Evolutionary conservation across 2,329 filamentous ascomycete genomes (phyloP).

Genomic region (Colletotrichum scovillei): DNA sequence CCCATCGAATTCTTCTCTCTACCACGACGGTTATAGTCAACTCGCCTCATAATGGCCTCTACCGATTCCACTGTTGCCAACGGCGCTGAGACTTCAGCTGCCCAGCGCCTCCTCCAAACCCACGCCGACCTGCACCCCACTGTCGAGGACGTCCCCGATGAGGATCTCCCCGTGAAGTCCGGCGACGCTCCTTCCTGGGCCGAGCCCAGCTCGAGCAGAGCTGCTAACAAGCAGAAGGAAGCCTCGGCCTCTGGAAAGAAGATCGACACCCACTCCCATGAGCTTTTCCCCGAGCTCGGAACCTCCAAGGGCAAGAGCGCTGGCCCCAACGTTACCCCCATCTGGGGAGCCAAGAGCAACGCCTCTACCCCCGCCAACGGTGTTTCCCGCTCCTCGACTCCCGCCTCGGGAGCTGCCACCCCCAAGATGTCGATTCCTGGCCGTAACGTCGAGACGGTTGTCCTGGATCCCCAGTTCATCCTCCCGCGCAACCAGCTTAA

Average conservation of each 20-base stretch:
- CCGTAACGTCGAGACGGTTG: constrained; percentile 81
- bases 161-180: constrained; percentile 74
- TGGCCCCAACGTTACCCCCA: constrained; percentile 71
- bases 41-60: constrained; percentile 54
- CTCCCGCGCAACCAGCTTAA: constrained; percentile 82
- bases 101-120: constrained; percentile 73
- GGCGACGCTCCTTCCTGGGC: constrained; percentile 59
- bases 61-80: constrained; percentile 48
- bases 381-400: constrained; percentile 70
- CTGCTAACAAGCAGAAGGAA: constrained; percentile 76
- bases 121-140: constrained; percentile 72
- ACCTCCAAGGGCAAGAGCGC: constrained; percentile 71
- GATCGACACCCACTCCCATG: constrained; percentile 88
- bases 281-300: constrained; percentile 93
- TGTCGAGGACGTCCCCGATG: constrained; percentile 84
- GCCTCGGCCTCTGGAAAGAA: constrained; percentile 53
- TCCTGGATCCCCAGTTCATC: constrained; percentile 80
- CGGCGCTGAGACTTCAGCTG: constrained; percentile 60
- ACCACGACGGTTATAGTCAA: constrained; percentile 3
- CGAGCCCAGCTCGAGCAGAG: constrained; percentile 68
- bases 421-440: constrained; percentile 80
- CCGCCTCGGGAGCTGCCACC: constrained; percentile 68
- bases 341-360: constrained; percentile 81
- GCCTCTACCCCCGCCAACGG: constrained; percentile 65
- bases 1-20: constrained; percentile 15